Conservation (phyloP, 192 early-diverging fungal species). For the Backusella mclennaniae region DNA sequence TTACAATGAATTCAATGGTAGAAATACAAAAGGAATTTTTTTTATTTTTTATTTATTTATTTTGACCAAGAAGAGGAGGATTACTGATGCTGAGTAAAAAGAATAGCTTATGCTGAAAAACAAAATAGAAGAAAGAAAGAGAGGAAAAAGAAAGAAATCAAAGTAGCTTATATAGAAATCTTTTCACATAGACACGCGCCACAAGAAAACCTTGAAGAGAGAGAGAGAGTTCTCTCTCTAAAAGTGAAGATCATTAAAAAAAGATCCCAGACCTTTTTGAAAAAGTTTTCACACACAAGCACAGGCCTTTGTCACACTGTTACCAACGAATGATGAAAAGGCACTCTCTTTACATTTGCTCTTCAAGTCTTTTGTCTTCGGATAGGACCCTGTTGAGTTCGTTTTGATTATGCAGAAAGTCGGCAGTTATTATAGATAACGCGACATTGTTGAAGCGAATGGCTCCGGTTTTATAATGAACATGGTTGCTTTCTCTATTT, state of each 20-base stretch:
- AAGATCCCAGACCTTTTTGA: not conserved
- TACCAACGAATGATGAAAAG: not conserved
- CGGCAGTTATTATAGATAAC: not conserved
- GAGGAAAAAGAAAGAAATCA: not conserved
- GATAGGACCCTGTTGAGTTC: not conserved
- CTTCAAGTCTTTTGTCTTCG: not conserved
- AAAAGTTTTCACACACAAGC: conserved; percentile 1
- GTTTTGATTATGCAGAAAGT: not conserved
- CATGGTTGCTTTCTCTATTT: not conserved
- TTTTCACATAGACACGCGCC: not conserved
- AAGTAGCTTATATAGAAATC: not conserved
- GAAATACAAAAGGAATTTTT: not conserved
- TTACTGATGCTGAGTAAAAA: not conserved
- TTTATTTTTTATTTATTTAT: not conserved
- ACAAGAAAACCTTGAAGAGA: not conserved
- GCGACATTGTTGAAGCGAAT: not conserved
- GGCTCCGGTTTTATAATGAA: not conserved
- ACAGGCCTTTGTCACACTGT: conserved; percentile 14
- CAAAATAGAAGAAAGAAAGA: not conserved
- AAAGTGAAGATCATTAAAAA: not conserved
- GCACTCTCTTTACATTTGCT: not conserved
- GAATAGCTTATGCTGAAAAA: not conserved
- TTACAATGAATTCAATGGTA: not conserved
- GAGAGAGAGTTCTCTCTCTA: not conserved
- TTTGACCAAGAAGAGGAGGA: not conserved